Percentiles rank a stretch among this genome's conserved stretches.
Conservation (phyloP, 2,329 filamentous ascomycete genomes). For the Sporothrix humicola region DNA sequence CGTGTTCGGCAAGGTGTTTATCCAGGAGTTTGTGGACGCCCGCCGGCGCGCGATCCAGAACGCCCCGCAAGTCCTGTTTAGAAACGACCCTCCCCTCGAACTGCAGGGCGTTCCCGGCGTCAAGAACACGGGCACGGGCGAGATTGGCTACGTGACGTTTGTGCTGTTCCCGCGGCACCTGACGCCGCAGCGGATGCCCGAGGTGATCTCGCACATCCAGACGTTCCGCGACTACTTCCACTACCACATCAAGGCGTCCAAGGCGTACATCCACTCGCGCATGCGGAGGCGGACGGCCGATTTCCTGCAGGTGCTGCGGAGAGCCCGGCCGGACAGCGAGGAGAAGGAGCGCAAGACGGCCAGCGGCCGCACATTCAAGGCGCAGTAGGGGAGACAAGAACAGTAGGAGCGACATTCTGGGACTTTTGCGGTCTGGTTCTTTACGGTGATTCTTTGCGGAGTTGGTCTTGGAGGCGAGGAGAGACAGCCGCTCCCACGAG, state of each 20-base stretch:
- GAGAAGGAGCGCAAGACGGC: conserved; percentile 99
- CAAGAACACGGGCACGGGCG: conserved; percentile 73
- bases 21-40: conserved; percentile 98
- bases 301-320: conserved; percentile 97
- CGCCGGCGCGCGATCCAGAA: conserved; percentile 95
- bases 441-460: conserved; percentile 18
- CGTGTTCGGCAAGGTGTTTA: conserved; percentile 96
- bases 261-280: conserved; percentile 97
- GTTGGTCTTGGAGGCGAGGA: neutral
- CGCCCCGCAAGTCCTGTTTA: conserved; percentile 94
- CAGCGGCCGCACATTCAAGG: conserved; percentile 88
- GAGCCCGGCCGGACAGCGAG: conserved; percentile 92
- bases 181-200: conserved; percentile 84
- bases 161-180: conserved; percentile 96
- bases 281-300: conserved; percentile 98
- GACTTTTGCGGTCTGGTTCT: neutral
- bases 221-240: conserved; percentile 99
- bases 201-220: conserved; percentile 98
- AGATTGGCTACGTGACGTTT: conserved; percentile 98
- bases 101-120: conserved; percentile 87
- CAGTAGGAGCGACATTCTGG: neutral
- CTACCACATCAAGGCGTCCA: conserved; percentile 99
- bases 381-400: conserved; percentile 29
- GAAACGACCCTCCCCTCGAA: conserved; percentile 92
- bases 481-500: conserved; percentile 2